phyloP scores from a whole-genome alignment of 2,329 filamentous ascomycete species.

The Hypomyces perniciosus region DNA sequence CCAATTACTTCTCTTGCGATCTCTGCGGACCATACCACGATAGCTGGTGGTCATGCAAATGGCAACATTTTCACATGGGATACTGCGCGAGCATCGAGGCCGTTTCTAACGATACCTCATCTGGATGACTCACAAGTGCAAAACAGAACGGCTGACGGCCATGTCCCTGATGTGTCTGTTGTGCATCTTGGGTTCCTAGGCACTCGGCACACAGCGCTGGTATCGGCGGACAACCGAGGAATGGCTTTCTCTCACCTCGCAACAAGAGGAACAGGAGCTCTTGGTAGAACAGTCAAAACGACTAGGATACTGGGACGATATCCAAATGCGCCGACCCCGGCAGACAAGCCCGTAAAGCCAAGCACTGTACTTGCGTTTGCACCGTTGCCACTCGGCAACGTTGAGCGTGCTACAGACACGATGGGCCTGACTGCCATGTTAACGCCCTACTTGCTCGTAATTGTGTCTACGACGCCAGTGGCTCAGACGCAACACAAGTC shows the following conservation, averaged over 20 bases:
- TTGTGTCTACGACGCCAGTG: conserved; percentile 93
- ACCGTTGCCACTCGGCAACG: conserved; percentile 85
- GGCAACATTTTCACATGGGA: conserved; percentile 98
- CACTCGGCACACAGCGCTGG: conserved; percentile 85
- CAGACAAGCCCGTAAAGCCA: conserved; percentile 70
- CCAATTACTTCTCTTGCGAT: conserved; percentile 81
- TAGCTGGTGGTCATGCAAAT: conserved; percentile 83
- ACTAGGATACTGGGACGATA: conserved; percentile 89
- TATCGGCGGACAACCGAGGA: conserved; percentile 88
- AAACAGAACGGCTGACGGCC: conserved; percentile 69
- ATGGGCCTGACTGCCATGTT: conserved; percentile 92
- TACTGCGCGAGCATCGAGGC: conserved; percentile 69
- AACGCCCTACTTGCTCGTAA: conserved; percentile 90
- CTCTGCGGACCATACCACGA: conserved; percentile 86
- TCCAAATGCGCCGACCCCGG: conserved; percentile 59
- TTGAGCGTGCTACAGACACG: conserved; percentile 78
- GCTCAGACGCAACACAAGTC: conserved; percentile 96
- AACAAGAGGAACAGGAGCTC: conserved; percentile 78
- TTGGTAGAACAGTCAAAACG: conserved; percentile 81
- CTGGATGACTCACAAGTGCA: conserved; percentile 61
- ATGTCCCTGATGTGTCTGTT: conserved; percentile 69
- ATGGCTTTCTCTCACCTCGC: conserved; percentile 99
- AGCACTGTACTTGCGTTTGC: conserved; percentile 93
- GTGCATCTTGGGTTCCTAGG: conserved; percentile 93
- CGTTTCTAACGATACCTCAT: conserved; percentile 82